phyloP scores from a whole-genome alignment of 2,329 filamentous ascomycete species.

The Xylaria sp. region DNA sequence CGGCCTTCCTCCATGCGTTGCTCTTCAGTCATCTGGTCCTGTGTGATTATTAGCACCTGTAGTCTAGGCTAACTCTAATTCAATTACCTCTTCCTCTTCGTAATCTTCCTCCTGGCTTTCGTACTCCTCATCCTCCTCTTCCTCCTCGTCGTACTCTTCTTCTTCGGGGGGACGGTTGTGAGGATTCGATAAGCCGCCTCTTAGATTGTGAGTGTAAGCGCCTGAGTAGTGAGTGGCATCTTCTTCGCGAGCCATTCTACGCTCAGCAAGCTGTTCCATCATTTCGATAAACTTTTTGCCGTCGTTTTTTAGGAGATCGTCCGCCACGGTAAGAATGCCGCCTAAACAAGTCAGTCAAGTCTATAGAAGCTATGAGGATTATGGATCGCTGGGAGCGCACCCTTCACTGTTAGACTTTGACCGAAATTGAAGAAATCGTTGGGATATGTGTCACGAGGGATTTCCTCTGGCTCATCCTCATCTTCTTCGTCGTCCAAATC shows the following conservation, averaged over 20 bases:
- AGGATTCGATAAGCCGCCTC: constrained; percentile 65
- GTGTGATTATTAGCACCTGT: constrained; percentile 53
- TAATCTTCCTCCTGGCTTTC: constrained; percentile 73
- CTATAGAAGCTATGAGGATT: constrained; percentile 39
- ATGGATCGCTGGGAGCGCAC: constrained; percentile 54
- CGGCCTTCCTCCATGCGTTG: constrained; percentile 99
- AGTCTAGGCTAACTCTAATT: constrained; percentile 16
- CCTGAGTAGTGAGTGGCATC: constrained; percentile 77
- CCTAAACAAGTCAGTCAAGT: constrained; percentile 66
- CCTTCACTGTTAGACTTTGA: constrained; percentile 94
- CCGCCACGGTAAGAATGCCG: constrained; percentile 97
- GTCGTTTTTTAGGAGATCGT: constrained; percentile 98
- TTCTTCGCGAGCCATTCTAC: constrained; percentile 95
- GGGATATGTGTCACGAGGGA: constrained; percentile 72
- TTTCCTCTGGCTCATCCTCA: constrained; percentile 62
- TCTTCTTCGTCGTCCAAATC: constrained; percentile 60
- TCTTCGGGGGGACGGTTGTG: constrained; percentile 83
- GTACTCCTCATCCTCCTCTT: constrained; percentile 69
- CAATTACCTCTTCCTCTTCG: constrained; percentile 79
- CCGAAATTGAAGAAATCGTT: constrained; percentile 97
- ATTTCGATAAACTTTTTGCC: constrained; percentile 99
- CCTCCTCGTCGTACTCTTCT: constrained; percentile 76
- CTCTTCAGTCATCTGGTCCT: constrained; percentile 98
- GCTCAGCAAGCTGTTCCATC: constrained; percentile 99
- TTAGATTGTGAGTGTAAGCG: constrained; percentile 65